These are phyloP conservation scores for Blastocrithidia nonstop DNA, from an alignment of 208 protist species.

Conservation along the genomic window DNA sequence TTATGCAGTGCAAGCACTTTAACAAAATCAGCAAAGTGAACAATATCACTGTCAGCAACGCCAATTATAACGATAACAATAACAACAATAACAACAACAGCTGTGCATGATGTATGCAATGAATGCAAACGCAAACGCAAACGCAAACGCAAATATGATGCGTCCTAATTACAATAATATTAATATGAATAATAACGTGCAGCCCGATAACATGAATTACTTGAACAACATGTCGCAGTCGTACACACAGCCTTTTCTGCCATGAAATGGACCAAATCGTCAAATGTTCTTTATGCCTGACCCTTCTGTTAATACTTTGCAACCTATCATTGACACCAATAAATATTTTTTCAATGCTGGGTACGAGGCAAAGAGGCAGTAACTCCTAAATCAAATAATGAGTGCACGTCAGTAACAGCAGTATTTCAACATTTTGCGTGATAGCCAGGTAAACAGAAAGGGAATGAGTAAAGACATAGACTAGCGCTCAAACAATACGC, in stretches of 20 bases:
- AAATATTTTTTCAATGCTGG: too few relatives aligned
- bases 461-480: too few relatives aligned
- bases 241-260: not conserved
- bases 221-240: not conserved
- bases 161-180: too few relatives aligned
- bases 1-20: too few relatives aligned
- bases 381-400: too few relatives aligned
- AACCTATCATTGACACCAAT: too few relatives aligned
- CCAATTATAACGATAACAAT: not conserved
- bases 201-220: not conserved
- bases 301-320: too few relatives aligned
- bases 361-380: too few relatives aligned
- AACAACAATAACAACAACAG: conserved; percentile 1
- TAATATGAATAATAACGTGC: conserved; percentile 1
- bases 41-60: not conserved
- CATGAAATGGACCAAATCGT: not conserved
- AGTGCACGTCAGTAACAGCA: too few relatives aligned
- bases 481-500: too few relatives aligned
- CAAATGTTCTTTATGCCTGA: not conserved
- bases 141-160: not conserved
- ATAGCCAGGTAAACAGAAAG: too few relatives aligned
- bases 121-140: not conserved
- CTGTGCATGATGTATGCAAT: not conserved
- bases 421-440: too few relatives aligned
- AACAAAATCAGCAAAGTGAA: not conserved